These are phyloP conservation scores for Scleromitrula shiraiana DNA, from an alignment of 2,329 filamentous ascomycete species.

Conservation along the genomic window DNA sequence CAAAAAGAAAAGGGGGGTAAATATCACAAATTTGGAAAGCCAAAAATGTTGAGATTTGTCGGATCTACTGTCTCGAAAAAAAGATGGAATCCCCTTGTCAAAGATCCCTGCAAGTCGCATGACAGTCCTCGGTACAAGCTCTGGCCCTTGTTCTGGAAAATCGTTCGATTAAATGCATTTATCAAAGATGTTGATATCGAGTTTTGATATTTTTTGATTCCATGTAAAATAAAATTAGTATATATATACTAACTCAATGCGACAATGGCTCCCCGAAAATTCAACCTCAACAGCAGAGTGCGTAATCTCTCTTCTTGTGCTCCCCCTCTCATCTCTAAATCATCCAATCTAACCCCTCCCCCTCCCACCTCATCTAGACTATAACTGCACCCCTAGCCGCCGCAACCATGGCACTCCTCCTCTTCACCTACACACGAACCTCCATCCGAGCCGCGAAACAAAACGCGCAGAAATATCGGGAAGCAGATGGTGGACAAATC, in stretches of 20 bases:
- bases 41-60: constrained; percentile 9
- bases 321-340: neutral
- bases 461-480: constrained; percentile 52
- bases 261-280: constrained; percentile 20
- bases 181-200: no score
- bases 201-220: no score
- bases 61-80: constrained; percentile 1
- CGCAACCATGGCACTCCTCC: constrained; percentile 45
- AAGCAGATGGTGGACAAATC: constrained; percentile 48
- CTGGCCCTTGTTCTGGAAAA: constrained; percentile 5
- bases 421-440: constrained; percentile 53
- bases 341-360: neutral
- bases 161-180: neutral
- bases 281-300: constrained; percentile 25
- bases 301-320: neutral
- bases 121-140: constrained; percentile 8
- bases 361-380: constrained; percentile 13
- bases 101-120: constrained; percentile 10
- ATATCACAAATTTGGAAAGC: constrained; percentile 8
- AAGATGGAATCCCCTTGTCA: constrained; percentile 4
- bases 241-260: neutral
- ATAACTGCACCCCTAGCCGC: constrained; percentile 44
- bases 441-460: constrained; percentile 59
- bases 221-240: no score
- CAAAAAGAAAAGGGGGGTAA: no score